Percentiles rank a stretch among this genome's conserved stretches.
These are phyloP conservation scores for Penicillium thymicola DNA, from an alignment of 2,329 filamentous ascomycete species.

Conservation along the genomic window DNA sequence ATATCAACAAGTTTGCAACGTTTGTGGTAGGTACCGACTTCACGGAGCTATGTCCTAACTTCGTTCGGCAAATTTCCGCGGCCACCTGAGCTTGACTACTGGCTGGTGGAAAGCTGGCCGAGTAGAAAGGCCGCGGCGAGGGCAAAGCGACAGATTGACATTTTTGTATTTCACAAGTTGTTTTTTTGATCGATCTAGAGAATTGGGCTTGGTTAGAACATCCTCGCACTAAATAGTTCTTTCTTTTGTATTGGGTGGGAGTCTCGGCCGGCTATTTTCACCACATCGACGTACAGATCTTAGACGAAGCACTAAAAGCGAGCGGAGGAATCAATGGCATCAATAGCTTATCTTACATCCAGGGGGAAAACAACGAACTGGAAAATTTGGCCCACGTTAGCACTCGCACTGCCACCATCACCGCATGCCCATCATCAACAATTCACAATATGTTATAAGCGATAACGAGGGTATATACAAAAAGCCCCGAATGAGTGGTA, in stretches of 20 bases:
- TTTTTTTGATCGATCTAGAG: neutral
- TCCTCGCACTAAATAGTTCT: neutral
- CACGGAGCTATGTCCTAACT: neutral
- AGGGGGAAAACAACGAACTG: neutral
- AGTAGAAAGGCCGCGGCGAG: neutral
- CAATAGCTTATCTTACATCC: neutral
- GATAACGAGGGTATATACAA: neutral
- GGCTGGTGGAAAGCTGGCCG: neutral
- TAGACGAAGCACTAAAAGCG: neutral
- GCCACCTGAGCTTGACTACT: slow-evolving; percentile 1
- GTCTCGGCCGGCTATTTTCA: slow-evolving; percentile 1
- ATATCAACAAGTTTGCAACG: neutral
- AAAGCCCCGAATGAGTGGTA: neutral
- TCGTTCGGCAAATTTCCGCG: neutral
- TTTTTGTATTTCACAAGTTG: neutral
- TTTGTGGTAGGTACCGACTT: slow-evolving; percentile 2
- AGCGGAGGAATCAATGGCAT: neutral
- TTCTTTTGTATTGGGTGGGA: neutral
- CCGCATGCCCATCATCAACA: slow-evolving; percentile 18
- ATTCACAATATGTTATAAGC: neutral
- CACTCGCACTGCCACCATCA: slow-evolving; percentile 26
- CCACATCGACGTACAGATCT: neutral
- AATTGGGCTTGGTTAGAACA: neutral
- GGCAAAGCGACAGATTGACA: neutral
- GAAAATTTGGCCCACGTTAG: neutral